Percentiles rank a stretch among this genome's conserved stretches.
phyloP scores from a whole-genome alignment of 1,284 basidiomycete species.

The Golubevia pallescens region DNA sequence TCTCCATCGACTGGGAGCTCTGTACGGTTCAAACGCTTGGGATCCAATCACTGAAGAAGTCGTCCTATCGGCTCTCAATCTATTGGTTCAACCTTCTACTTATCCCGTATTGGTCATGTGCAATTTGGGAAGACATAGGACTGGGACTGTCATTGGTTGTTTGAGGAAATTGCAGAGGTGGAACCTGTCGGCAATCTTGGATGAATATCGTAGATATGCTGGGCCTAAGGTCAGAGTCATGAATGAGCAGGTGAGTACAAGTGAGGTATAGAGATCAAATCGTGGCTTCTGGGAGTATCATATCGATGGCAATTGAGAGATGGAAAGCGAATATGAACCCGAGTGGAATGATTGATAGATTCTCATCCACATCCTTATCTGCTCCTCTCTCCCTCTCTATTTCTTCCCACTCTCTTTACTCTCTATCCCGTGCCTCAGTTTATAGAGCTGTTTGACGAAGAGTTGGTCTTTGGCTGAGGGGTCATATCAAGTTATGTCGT shows the following conservation, averaged over 20 bases:
- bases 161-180: conserved; percentile 67
- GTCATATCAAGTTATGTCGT: too few relatives aligned
- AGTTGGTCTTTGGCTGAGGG: too few relatives aligned
- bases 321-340: neutral
- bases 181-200: conserved; percentile 68
- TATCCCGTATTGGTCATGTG: conserved; percentile 69
- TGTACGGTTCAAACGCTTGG: conserved; percentile 65
- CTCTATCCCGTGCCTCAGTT: conserved; percentile 59
- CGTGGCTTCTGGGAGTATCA: neutral
- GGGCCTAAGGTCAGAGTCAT: conserved; percentile 68
- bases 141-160: conserved; percentile 68
- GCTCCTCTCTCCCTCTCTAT: neutral
- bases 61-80: conserved; percentile 68
- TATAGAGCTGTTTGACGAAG: conserved; percentile 69
- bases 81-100: conserved; percentile 67
- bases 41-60: conserved; percentile 68
- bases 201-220: conserved; percentile 68
- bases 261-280: neutral
- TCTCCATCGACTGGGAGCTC: conserved; percentile 65
- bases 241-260: conserved; percentile 67
- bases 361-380: neutral
- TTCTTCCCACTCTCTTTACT: conserved; percentile 3
- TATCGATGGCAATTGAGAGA: neutral
- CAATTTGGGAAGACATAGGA: conserved; percentile 68
- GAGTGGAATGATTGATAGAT: neutral